Conservation (phyloP, 352 stramenopile genomes). For the Phytophthora sp. region DNA sequence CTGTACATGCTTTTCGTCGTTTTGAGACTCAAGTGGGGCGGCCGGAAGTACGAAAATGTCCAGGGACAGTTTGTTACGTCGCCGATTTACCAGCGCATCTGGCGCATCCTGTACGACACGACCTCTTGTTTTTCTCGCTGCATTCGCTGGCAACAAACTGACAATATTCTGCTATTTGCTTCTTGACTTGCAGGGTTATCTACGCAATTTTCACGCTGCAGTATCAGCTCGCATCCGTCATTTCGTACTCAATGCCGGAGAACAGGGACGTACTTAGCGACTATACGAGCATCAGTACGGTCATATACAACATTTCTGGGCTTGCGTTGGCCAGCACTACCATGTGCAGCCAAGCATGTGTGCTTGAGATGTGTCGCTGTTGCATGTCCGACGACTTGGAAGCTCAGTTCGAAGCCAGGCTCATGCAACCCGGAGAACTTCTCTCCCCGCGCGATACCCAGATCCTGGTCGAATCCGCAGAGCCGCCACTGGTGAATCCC, state of each 20-base stretch:
- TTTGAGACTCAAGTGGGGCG: slow-evolving; percentile 46
- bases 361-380: slow-evolving; percentile 38
- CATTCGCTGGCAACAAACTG: neutral
- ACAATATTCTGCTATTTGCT: neutral
- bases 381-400: slow-evolving; percentile 50
- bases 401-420: slow-evolving; percentile 36
- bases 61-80: slow-evolving; percentile 60
- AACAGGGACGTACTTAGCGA: slow-evolving; percentile 27
- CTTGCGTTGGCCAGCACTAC: slow-evolving; percentile 46
- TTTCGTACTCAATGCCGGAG: slow-evolving; percentile 41
- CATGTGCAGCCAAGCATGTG: slow-evolving; percentile 48
- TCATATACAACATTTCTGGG: slow-evolving; percentile 47
- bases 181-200: slow-evolving; percentile 31
- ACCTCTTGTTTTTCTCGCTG: neutral
- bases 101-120: slow-evolving; percentile 50
- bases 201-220: slow-evolving; percentile 63
- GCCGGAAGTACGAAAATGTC: slow-evolving; percentile 63
- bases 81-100: slow-evolving; percentile 62
- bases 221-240: slow-evolving; percentile 51
- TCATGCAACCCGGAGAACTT: slow-evolving; percentile 41
- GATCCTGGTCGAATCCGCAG: slow-evolving; percentile 34
- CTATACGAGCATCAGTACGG: slow-evolving; percentile 41
- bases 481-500: slow-evolving; percentile 45
- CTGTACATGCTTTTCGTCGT: slow-evolving; percentile 49
- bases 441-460: slow-evolving; percentile 35